phyloP scores from a whole-genome alignment of 192 early-diverging fungal species.

The Coemansia sp. region DNA sequence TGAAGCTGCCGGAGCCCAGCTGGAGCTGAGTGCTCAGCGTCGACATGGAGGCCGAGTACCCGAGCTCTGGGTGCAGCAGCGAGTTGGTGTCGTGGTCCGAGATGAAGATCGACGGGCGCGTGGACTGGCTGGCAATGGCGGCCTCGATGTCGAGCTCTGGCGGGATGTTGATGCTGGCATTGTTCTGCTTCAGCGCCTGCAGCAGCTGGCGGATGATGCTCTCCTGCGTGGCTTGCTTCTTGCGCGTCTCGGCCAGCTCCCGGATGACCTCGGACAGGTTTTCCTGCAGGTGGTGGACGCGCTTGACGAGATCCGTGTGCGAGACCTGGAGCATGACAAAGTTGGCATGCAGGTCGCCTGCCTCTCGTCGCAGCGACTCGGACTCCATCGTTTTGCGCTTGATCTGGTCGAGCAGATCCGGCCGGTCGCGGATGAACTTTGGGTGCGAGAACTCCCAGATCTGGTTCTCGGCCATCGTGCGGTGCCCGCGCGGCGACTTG shows the following conservation, averaged over 20 bases:
- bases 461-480: slow-evolving; percentile 82
- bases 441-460: slow-evolving; percentile 88
- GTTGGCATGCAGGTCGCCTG: slow-evolving; percentile 69
- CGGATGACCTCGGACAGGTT: slow-evolving; percentile 65
- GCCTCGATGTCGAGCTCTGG: slow-evolving; percentile 42
- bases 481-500: slow-evolving; percentile 78
- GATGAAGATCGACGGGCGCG: slow-evolving; percentile 46
- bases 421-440: slow-evolving; percentile 70
- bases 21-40: slow-evolving; percentile 37
- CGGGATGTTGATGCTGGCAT: slow-evolving; percentile 21
- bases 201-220: slow-evolving; percentile 61
- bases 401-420: slow-evolving; percentile 82
- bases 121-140: slow-evolving; percentile 36
- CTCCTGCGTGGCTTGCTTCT: slow-evolving; percentile 65
- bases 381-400: slow-evolving; percentile 88
- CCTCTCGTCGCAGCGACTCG: slow-evolving; percentile 64
- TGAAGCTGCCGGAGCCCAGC: slow-evolving; percentile 32
- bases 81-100: slow-evolving; percentile 49
- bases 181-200: slow-evolving; percentile 39
- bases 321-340: slow-evolving; percentile 71
- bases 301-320: slow-evolving; percentile 68
- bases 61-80: slow-evolving; percentile 41
- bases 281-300: slow-evolving; percentile 67
- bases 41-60: slow-evolving; percentile 42
- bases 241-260: slow-evolving; percentile 66